Base-by-base conservation (phyloP, 129 eudicot genomes). In the Flaveria bidentis region DNA sequence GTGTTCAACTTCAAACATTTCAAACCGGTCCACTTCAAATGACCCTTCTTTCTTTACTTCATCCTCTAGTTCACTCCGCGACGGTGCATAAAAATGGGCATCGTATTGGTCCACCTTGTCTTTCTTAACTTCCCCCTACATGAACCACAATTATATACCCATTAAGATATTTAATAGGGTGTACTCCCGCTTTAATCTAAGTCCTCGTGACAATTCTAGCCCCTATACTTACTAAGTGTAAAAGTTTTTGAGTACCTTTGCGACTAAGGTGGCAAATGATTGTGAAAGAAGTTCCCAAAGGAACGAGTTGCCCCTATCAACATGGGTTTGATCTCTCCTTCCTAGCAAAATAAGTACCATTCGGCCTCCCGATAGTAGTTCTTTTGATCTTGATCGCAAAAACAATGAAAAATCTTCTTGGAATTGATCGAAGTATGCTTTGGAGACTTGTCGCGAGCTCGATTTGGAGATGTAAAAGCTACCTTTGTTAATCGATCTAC, bases 31-130 rank as follows among this genome's bases (percentile, higher is more conserved):
- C 50, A 89, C 44, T 74, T 76, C 67, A 46, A 95, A 89, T 5
- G 92, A 91, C 16, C 94, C 92, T 44, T 95, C 96, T 80, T 67
- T 83, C 57, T 78, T 78, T 18, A 87, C 86, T 73, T 79, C 88
- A 12, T 86, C 86, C 84, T 83, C 87, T 62, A 95, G 1, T 81
- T 95, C 99, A 20, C 91, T 86, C 57, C 65, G 80, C 2, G 90
- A 89, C 5, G 99, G 94, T 68, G 97, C 94, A 77, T 95, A 95
- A 69, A 95, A 95, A 50, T 91, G 97, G 6, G 86, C 88, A 74
- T 95, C 91, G 13, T 95, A 95, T 14, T 82, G 81, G 57, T 95
- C 90, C 6, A 95, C 62, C 68, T 82, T 89, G 52, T 89, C 96
- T 84, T 89, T 83, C 68, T 85, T 79, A 51, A 95, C 69, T 61